These are phyloP conservation scores for Raphanus hybrid DNA, from an alignment of 441 rosid species.

Conservation along the genomic window DNA sequence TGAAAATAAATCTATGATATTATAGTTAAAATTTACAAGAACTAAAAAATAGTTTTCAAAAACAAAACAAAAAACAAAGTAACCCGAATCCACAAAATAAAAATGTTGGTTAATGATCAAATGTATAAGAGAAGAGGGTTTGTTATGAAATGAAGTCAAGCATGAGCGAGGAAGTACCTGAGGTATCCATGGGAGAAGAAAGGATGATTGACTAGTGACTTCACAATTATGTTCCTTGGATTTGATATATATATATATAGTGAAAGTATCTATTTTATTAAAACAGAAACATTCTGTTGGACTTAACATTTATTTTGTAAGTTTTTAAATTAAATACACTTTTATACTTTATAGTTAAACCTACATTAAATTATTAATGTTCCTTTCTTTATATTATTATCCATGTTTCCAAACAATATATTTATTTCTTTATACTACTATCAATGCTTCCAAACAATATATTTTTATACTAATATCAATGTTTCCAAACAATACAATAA, in stretches of 20 bases:
- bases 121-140: neutral
- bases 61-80: neutral
- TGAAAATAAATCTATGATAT: neutral
- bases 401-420: no score
- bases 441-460: no score
- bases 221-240: neutral
- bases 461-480: no score
- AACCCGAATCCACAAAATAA: neutral
- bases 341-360: no score
- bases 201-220: neutral
- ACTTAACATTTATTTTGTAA: no score
- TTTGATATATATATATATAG: constrained; percentile 20
- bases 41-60: neutral
- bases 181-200: constrained; percentile 21
- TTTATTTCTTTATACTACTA: no score
- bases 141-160: constrained; percentile 9
- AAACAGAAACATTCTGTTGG: no score
- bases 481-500: no score
- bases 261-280: no score
- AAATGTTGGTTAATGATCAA: neutral
- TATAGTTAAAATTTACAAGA: neutral
- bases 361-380: no score
- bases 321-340: no score
- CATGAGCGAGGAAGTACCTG: constrained; percentile 23
- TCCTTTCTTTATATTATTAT: no score